A percentile compares a stretch with the other conserved stretches of the same genome.
Conservation (phyloP, 2,329 filamentous ascomycete genomes). For the Verticillium alfalfae region DNA sequence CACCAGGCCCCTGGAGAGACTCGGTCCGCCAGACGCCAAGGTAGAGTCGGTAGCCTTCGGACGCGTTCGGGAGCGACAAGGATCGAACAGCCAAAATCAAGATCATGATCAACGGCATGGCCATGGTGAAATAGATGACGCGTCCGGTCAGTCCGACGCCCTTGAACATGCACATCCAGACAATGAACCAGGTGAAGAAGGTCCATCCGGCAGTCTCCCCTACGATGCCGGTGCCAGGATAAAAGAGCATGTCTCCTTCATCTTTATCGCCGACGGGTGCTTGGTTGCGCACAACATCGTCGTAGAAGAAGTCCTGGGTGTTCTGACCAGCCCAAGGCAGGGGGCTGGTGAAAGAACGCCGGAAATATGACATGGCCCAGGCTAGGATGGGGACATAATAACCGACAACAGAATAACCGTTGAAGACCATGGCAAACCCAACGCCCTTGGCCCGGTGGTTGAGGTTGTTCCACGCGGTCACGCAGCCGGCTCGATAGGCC, state of each 20-base stretch:
- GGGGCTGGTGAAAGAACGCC: slow-evolving; percentile 43
- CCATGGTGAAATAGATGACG: slow-evolving; percentile 53
- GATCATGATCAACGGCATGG: slow-evolving; percentile 46
- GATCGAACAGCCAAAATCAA: slow-evolving; percentile 45
- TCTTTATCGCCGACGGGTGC: slow-evolving; percentile 20
- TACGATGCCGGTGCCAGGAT: slow-evolving; percentile 35
- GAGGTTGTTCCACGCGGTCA: slow-evolving; percentile 45
- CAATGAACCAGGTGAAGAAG: slow-evolving; percentile 48
- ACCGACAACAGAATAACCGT: slow-evolving; percentile 42
- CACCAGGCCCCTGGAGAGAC: slow-evolving; percentile 36
- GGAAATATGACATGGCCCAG: slow-evolving; percentile 52
- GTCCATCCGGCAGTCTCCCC: slow-evolving; percentile 50
- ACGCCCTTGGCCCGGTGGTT: slow-evolving; percentile 44
- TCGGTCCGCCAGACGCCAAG: slow-evolving; percentile 32
- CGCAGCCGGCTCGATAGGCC: slow-evolving; percentile 45
- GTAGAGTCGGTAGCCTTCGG: slow-evolving; percentile 38
- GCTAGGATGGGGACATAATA: slow-evolving; percentile 50
- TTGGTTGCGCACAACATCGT: slow-evolving; percentile 1
- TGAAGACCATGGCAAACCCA: slow-evolving; percentile 42
- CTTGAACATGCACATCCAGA: slow-evolving; percentile 53
- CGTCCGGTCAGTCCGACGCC: slow-evolving; percentile 49
- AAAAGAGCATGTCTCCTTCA: slow-evolving; percentile 28
- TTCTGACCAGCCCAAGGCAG: slow-evolving; percentile 42
- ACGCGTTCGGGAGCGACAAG: slow-evolving; percentile 44
- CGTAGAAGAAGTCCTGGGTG: slow-evolving; percentile 30